phyloP scores from a whole-genome alignment of 2,329 filamentous ascomycete genomes.

The Blumeriella jaapii region DNA sequence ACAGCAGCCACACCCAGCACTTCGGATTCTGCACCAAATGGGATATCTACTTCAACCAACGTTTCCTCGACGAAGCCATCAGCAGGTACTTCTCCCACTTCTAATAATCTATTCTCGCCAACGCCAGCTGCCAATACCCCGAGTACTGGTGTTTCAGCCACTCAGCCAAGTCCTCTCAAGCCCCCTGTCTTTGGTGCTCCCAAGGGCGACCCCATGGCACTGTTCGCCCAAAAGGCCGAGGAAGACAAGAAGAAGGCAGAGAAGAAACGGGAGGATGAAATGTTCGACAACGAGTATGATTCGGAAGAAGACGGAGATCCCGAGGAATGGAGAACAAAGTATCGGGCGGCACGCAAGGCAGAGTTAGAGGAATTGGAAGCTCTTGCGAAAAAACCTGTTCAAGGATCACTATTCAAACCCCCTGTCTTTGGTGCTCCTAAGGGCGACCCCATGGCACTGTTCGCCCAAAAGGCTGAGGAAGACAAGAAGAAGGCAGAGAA shows the following conservation, averaged over 20 bases:
- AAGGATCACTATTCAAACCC: constrained; percentile 19
- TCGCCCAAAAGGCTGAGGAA: constrained; percentile 14
- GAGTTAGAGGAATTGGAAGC: constrained; percentile 16
- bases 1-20: not conserved
- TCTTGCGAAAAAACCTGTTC: constrained; percentile 10
- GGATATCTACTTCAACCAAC: too few relatives aligned
- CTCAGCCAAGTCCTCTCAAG: constrained; percentile 11
- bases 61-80: too few relatives aligned
- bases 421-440: constrained; percentile 16
- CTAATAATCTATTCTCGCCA: constrained; percentile 4
- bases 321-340: constrained; percentile 17
- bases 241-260: constrained; percentile 18
- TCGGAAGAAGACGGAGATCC: constrained; percentile 22
- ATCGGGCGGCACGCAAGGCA: constrained; percentile 9
- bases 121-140: constrained; percentile 7
- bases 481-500: constrained; percentile 17
- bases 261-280: constrained; percentile 9
- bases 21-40: too few relatives aligned
- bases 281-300: constrained; percentile 23
- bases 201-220: constrained; percentile 16
- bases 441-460: constrained; percentile 20
- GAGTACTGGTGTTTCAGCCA: not conserved
- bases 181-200: constrained; percentile 18
- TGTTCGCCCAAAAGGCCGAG: constrained; percentile 17
- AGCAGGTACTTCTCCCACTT: not conserved